phyloP scores from a whole-genome alignment of 1,139 yeast species.

The Lodderomyces margitis region DNA sequence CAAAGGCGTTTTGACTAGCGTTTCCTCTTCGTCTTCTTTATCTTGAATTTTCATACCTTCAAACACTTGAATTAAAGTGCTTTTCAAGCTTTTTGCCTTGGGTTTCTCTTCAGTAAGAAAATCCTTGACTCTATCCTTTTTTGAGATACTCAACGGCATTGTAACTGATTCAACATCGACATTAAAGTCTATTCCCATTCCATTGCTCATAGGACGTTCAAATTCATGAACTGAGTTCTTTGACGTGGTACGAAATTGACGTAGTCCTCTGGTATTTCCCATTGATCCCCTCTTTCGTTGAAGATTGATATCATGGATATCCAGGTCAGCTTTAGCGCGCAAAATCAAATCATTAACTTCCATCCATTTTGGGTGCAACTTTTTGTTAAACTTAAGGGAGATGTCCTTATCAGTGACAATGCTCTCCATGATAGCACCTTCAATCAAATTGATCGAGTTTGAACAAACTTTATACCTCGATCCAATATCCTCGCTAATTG shows the following conservation, averaged over 20 bases:
- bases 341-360: constrained; percentile 24
- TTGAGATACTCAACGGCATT: constrained; percentile 36
- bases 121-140: constrained; percentile 30
- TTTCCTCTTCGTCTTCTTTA: constrained; percentile 22
- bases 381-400: constrained; percentile 23
- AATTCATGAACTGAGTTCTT: constrained; percentile 8
- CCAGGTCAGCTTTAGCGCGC: constrained; percentile 5
- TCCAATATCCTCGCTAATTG: constrained; percentile 21
- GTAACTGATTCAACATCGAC: constrained; percentile 28
- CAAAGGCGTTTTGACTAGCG: constrained; percentile 11
- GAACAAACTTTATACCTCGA: constrained; percentile 32
- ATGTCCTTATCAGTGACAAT: constrained; percentile 21
- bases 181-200: constrained; percentile 39
- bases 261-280: constrained; percentile 19
- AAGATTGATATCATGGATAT: background rate
- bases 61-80: constrained; percentile 16
- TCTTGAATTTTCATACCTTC: constrained; percentile 13
- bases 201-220: constrained; percentile 14
- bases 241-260: constrained; percentile 19
- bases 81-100: constrained; percentile 15
- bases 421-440: constrained; percentile 31
- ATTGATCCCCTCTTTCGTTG: background rate
- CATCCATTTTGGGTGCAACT: constrained; percentile 33
- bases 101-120: constrained; percentile 15
- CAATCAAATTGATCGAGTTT: constrained; percentile 30